Evolutionary conservation across 352 stramenopile genomes (phyloP).

Genomic region (Phytophthora meadii): DNA sequence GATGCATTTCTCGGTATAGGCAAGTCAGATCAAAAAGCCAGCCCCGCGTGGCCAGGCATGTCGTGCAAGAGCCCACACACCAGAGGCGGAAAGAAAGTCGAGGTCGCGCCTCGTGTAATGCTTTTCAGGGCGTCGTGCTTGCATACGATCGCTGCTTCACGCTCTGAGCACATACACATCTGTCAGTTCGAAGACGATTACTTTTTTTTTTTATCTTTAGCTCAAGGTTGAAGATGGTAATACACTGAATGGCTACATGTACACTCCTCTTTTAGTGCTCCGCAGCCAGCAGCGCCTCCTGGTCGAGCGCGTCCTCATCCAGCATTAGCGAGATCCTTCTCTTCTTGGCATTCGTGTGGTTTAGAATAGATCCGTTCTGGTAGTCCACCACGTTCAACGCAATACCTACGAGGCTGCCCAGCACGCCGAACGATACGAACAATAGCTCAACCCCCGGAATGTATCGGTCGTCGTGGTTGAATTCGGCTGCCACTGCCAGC

Average conservation of each 20-base stretch:
- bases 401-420: constrained; percentile 76
- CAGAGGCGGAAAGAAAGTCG: constrained; percentile 18
- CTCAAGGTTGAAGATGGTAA: constrained; percentile 12
- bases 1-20: constrained; percentile 25
- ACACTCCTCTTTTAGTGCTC: constrained; percentile 50
- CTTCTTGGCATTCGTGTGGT: constrained; percentile 55
- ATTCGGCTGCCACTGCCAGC: constrained; percentile 75
- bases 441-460: constrained; percentile 85
- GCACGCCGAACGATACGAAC: constrained; percentile 79
- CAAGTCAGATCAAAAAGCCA: constrained; percentile 31
- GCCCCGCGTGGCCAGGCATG: constrained; percentile 3
- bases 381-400: constrained; percentile 81
- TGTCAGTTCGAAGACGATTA: constrained; percentile 23
- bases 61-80: constrained; percentile 16
- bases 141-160: constrained; percentile 15
- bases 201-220: not conserved
- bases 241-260: constrained; percentile 20
- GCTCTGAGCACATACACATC: constrained; percentile 30
- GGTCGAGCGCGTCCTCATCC: constrained; percentile 66
- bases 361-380: constrained; percentile 81
- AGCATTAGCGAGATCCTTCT: constrained; percentile 51
- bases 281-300: constrained; percentile 58
- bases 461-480: constrained; percentile 75
- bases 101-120: constrained; percentile 7
- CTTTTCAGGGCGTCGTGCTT: constrained; percentile 13